phyloP scores from a whole-genome alignment of 768 basidiomycete species.

The Russula emetica region DNA sequence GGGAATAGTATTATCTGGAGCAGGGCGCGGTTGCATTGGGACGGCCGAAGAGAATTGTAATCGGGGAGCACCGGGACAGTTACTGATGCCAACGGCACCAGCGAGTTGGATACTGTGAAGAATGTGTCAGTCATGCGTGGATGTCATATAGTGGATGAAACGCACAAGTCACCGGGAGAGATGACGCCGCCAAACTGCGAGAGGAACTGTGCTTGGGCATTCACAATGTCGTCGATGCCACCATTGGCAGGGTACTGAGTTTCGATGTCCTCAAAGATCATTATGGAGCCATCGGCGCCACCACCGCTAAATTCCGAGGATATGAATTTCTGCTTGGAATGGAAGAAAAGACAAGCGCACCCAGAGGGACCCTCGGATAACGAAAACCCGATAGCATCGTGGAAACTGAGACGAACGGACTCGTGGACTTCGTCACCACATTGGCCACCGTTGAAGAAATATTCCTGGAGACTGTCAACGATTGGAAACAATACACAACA shows the following conservation, averaged over 20 bases:
- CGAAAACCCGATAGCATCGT: slow-evolving; percentile 30
- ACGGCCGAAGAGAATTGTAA: slow-evolving; percentile 40
- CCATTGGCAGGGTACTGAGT: slow-evolving; percentile 41
- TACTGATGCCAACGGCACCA: slow-evolving; percentile 36
- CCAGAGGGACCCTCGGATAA: slow-evolving; percentile 23
- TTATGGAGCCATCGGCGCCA: slow-evolving; percentile 48
- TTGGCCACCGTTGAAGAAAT: slow-evolving; percentile 33
- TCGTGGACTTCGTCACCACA: slow-evolving; percentile 35
- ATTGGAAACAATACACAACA: slow-evolving; percentile 36
- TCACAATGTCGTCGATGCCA: slow-evolving; percentile 43
- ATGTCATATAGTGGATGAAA: not conserved
- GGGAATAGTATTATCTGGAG: slow-evolving; percentile 35
- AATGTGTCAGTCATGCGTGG: not conserved
- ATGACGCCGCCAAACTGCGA: slow-evolving; percentile 34
- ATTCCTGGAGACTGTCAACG: slow-evolving; percentile 33
- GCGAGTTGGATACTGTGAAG: slow-evolving; percentile 36
- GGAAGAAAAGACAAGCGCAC: slow-evolving; percentile 12
- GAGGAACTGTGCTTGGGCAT: slow-evolving; percentile 37
- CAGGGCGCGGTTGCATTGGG: slow-evolving; percentile 32
- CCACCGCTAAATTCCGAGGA: slow-evolving; percentile 27
- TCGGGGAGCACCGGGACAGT: slow-evolving; percentile 41
- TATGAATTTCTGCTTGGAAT: not conserved
- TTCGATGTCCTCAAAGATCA: slow-evolving; percentile 44
- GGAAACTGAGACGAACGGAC: slow-evolving; percentile 32
- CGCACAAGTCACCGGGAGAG: slow-evolving; percentile 46